Base-by-base conservation (phyloP, 2,329 filamentous ascomycete species). In the Juglanconis sp. region DNA sequence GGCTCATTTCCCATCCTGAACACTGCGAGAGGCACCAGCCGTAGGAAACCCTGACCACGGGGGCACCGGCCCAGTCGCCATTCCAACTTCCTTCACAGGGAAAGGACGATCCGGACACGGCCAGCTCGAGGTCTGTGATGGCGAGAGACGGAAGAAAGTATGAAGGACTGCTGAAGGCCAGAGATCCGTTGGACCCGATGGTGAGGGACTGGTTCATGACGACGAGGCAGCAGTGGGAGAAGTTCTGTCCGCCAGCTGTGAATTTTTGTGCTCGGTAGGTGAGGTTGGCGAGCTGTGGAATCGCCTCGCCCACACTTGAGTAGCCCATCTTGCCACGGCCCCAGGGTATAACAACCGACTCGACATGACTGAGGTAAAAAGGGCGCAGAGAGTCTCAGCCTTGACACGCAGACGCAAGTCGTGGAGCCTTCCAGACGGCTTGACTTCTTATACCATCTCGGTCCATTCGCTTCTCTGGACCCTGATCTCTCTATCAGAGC, bases 201-300 rank as follows among this genome's bases (percentile, higher is more conserved):
- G 40, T 42, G 30, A 60, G 30, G 15, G 58, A 58, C 1, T 65
- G 61, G 31, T 62, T 62, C 49, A 70, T 36, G 24, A 68, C 68
- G 40, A 65, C 63, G n/a, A 68, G 52, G 46, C 68, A 70, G 63
- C 68, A 70, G 13, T 63, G 65, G 3, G 67, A 69, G 46, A 67
- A 67, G 44, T 70, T 68, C 5, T 69, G 69, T 4, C 64, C 60
- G 38, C 68, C 68, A 34, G n/a, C 10, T 5, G 15, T 32, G 10
- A 17, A 13, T 13, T 17, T 24, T 4, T 48, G 49, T 1, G 36
- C 36, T 8, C 30, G 10, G n/a, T n/a, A 13, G 5, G 48, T 52
- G 34, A 57, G 58, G 49, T 60, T 57, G 40, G 49, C 49, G 5
- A 60, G 58, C 8, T 56, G 53, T 11, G 58, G 58, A 8, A 60